Evolutionary conservation across 2,329 filamentous ascomycete species (phyloP).

Genomic region (Beauveria sp.): DNA sequence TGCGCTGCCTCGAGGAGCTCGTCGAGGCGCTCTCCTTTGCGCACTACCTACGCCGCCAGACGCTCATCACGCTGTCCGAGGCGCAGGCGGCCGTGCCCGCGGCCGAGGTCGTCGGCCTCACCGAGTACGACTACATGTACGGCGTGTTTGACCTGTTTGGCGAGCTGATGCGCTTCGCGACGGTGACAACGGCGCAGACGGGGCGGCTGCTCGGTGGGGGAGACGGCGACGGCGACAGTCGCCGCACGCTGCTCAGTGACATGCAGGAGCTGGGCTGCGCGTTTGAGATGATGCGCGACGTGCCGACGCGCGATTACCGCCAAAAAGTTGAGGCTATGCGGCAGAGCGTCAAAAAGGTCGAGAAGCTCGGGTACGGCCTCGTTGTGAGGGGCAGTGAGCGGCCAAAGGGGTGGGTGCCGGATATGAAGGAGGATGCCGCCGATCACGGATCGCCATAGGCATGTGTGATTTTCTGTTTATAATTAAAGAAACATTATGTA

Average conservation of each 20-base stretch:
- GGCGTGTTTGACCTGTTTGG: constrained; percentile 91
- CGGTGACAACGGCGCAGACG: constrained; percentile 74
- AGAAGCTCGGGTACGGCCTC: constrained; percentile 81
- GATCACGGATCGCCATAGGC: constrained; percentile 22
- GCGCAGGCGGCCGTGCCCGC: constrained; percentile 41
- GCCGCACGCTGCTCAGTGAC: constrained; percentile 65
- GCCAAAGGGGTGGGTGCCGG: constrained; percentile 87
- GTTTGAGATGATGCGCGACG: constrained; percentile 66
- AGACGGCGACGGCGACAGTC: too few species aligned
- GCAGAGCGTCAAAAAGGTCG: constrained; percentile 86
- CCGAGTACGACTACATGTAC: constrained; percentile 78
- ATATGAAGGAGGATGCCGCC: constrained; percentile 42
- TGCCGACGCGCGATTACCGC: constrained; percentile 48
- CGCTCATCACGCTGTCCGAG: constrained; percentile 61
- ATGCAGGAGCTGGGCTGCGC: constrained; percentile 68
- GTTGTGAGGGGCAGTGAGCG: constrained; percentile 80
- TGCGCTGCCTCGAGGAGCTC: constrained; percentile 87
- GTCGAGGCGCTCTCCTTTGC: constrained; percentile 86
- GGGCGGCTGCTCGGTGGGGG: constrained; percentile 40
- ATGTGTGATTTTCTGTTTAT: not conserved
- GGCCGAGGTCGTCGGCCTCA: constrained; percentile 49
- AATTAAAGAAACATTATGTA: not conserved
- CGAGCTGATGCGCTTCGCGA: constrained; percentile 94
- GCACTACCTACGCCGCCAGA: constrained; percentile 75
- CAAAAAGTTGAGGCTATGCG: constrained; percentile 85